Conservation (phyloP, 129 eudicot species). For the Flaveria bidentis region DNA sequence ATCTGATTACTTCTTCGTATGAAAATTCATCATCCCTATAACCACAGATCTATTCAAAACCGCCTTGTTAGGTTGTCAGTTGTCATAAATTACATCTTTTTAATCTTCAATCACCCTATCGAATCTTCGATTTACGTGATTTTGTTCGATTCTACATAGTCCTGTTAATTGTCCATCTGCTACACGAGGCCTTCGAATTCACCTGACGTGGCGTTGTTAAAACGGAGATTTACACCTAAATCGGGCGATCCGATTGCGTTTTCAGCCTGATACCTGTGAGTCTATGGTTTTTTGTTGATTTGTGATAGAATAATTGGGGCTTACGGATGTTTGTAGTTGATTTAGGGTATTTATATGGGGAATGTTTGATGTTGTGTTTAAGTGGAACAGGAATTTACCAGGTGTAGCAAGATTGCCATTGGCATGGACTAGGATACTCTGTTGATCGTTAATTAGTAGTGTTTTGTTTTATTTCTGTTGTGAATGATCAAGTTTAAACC, state of each 20-base stretch:
- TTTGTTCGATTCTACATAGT: conserved; percentile 28
- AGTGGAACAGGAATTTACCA: conserved; percentile 32
- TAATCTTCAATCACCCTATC: conserved; percentile 9
- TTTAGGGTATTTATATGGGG: background rate
- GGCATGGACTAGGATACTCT: conserved; percentile 18
- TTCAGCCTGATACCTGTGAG: conserved; percentile 29
- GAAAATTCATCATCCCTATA: conserved; percentile 18
- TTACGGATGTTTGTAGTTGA: conserved; percentile 11
- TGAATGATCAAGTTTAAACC: background rate
- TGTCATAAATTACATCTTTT: background rate
- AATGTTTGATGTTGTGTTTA: conserved; percentile 24
- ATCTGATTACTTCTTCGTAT: conserved; percentile 21
- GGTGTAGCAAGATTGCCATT: conserved; percentile 25
- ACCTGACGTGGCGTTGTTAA: conserved; percentile 20
- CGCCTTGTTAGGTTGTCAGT: conserved; percentile 21
- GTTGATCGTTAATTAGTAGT: conserved; percentile 10
- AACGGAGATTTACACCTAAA: conserved; percentile 14
- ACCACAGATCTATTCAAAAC: conserved; percentile 28
- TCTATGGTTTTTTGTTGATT: conserved; percentile 20
- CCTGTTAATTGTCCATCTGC: conserved; percentile 25
- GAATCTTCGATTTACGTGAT: conserved; percentile 8
- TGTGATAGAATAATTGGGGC: conserved; percentile 15
- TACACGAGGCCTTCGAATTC: conserved; percentile 25
- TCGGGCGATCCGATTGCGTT: conserved; percentile 21
- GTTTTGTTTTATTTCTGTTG: background rate